Percentiles rank a stretch among this genome's conserved stretches.
phyloP scores from a whole-genome alignment of 345 rosid genomes.

The Salix viminalis region DNA sequence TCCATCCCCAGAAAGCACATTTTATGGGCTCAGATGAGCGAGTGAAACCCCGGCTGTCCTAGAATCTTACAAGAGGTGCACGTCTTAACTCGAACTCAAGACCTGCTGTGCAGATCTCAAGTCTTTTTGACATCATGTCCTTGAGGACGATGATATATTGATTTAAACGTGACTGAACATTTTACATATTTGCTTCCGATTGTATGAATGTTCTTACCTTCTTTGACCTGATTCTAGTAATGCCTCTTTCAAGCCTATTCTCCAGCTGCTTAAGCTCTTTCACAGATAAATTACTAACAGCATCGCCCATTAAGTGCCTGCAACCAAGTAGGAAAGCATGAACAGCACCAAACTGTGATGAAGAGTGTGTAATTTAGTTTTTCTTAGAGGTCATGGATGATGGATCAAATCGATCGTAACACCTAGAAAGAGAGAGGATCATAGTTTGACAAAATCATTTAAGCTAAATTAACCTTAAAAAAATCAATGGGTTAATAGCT shows the following conservation, averaged over 20 bases:
- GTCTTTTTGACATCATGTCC: too few relatives aligned
- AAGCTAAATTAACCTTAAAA: not conserved
- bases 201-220: slow-evolving; percentile 44
- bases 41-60: too few relatives aligned
- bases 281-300: slow-evolving; percentile 66
- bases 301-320: slow-evolving; percentile 93
- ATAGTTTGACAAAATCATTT: not conserved
- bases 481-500: not conserved
- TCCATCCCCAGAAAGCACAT: accelerated
- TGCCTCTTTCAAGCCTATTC: slow-evolving; percentile 91
- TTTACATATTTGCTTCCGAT: not conserved
- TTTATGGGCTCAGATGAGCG: too few relatives aligned
- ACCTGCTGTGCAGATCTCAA: too few relatives aligned
- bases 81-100: too few relatives aligned
- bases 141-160: not conserved
- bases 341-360: not conserved
- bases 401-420: not conserved
- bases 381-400: not conserved
- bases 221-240: slow-evolving; percentile 87
- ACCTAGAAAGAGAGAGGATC: not conserved
- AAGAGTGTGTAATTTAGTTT: not conserved
- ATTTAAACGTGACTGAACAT: not conserved
- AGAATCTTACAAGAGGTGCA: too few relatives aligned
- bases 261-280: slow-evolving; percentile 96
- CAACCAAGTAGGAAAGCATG: not conserved